A percentile compares a stretch with the other conserved stretches of the same genome.
Evolutionary conservation across 306 rosid genomes (phyloP).

Genomic region (Citrullus amarus): DNA sequence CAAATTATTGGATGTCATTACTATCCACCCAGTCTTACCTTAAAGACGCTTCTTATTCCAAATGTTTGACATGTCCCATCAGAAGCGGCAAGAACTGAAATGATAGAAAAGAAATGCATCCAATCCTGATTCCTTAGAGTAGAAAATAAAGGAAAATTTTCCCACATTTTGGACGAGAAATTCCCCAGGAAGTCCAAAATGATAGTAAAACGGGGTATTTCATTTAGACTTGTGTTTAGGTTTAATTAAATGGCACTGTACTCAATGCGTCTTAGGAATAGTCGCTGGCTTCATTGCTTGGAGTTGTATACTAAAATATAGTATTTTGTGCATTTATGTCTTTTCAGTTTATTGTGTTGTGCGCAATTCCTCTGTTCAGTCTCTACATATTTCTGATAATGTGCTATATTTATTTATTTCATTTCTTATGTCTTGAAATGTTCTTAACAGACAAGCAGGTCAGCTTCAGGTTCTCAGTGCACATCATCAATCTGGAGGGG

Average conservation of each 20-base stretch:
- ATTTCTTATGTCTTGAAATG: slow-evolving; percentile 10
- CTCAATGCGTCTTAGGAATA: neutral
- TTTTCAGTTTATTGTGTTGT: neutral
- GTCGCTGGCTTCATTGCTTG: neutral
- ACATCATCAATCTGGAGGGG: slow-evolving; percentile 99
- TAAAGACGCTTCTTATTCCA: neutral
- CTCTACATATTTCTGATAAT: neutral
- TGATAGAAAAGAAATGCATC: neutral
- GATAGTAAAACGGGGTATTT: neutral
- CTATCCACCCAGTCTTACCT: neutral
- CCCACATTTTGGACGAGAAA: neutral
- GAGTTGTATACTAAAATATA: neutral
- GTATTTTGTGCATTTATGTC: neutral
- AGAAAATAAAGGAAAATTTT: neutral
- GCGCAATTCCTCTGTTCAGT: neutral
- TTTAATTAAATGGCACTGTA: neutral
- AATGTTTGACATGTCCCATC: neutral
- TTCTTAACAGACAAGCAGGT: slow-evolving; percentile 50
- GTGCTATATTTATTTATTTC: neutral
- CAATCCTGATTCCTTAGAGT: neutral
- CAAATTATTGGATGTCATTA: neutral
- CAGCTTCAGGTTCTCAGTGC: slow-evolving; percentile 80
- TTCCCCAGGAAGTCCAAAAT: neutral
- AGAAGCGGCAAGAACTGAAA: neutral
- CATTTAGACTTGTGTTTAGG: neutral